Percentiles rank a stretch among this genome's conserved stretches.
phyloP scores from a whole-genome alignment of 768 basidiomycete genomes.

The Leccinum disarticulatum region DNA sequence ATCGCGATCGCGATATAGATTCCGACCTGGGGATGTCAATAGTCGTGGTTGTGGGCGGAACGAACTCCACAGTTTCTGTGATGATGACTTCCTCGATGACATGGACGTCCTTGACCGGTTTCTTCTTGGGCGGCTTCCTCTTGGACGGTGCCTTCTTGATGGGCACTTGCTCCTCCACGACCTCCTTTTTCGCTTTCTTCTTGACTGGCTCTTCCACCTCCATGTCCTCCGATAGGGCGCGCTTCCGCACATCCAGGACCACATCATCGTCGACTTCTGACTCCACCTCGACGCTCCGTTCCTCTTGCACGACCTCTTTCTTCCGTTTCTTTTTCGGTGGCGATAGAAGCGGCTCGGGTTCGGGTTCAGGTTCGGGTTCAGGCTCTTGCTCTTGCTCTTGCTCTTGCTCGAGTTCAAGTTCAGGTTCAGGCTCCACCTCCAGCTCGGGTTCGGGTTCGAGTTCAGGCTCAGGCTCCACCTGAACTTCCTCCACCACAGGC shows the following conservation, averaged over 20 bases:
- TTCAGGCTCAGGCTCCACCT: constrained; percentile 12
- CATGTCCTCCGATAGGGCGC: constrained; percentile 42
- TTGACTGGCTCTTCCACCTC: constrained; percentile 34
- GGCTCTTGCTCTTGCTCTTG: constrained; percentile 17
- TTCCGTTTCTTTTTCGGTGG: constrained; percentile 61
- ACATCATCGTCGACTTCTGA: constrained; percentile 56
- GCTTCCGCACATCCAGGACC: constrained; percentile 41
- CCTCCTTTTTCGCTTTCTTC: constrained; percentile 33
- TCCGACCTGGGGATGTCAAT: constrained; percentile 47
- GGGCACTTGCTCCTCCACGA: constrained; percentile 39
- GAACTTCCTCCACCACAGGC: constrained; percentile 26
- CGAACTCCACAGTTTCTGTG: constrained; percentile 48
- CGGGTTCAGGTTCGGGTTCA: constrained; percentile 30
- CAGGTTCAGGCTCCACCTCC: constrained; percentile 32
- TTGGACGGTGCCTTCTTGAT: constrained; percentile 25
- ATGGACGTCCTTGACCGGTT: constrained; percentile 31
- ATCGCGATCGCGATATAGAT: constrained; percentile 41
- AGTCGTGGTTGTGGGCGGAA: constrained; percentile 49
- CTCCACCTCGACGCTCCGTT: constrained; percentile 50
- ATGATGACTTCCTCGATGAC: constrained; percentile 52
- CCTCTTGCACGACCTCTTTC: constrained; percentile 41
- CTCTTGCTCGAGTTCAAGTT: constrained; percentile 31
- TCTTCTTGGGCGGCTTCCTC: constrained; percentile 40
- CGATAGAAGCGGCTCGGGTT: constrained; percentile 36
- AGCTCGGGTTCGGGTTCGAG: constrained; percentile 7